These are phyloP conservation scores for Eucalyptus paniculata DNA, from an alignment of 345 rosid genomes.

Conservation along the genomic window DNA sequence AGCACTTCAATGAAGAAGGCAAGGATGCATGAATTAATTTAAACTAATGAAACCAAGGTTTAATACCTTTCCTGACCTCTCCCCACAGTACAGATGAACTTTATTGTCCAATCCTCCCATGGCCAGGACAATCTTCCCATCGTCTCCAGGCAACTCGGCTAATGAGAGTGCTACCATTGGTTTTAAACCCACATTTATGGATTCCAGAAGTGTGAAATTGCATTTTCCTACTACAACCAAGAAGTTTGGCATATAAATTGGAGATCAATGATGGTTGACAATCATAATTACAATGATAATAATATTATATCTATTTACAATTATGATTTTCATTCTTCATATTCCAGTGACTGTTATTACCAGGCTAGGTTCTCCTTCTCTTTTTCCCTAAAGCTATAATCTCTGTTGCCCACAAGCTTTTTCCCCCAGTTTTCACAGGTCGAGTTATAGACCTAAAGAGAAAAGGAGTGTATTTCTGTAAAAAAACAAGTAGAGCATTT, in stretches of 20 bases:
- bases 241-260: background rate
- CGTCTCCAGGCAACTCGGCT: slow-evolving; percentile 61
- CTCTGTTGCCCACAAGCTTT: background rate
- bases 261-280: background rate
- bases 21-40: background rate
- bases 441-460: background rate
- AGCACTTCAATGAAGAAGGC: background rate
- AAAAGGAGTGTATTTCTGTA: background rate
- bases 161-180: slow-evolving; percentile 75
- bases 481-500: background rate
- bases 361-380: background rate
- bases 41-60: background rate
- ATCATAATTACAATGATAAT: background rate
- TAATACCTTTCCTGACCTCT: slow-evolving; percentile 64
- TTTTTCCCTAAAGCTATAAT: background rate
- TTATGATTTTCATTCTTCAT: background rate
- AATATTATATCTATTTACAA: background rate
- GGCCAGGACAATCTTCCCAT: slow-evolving; percentile 49
- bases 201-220: slow-evolving; percentile 41
- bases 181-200: slow-evolving; percentile 56
- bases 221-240: slow-evolving; percentile 44
- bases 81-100: slow-evolving; percentile 65
- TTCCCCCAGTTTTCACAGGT: background rate
- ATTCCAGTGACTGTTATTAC: background rate
- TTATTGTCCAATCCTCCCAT: slow-evolving; percentile 90